Conservation (phyloP, 2,329 filamentous ascomycete species). For the Ploettnerulaceae sp. region DNA sequence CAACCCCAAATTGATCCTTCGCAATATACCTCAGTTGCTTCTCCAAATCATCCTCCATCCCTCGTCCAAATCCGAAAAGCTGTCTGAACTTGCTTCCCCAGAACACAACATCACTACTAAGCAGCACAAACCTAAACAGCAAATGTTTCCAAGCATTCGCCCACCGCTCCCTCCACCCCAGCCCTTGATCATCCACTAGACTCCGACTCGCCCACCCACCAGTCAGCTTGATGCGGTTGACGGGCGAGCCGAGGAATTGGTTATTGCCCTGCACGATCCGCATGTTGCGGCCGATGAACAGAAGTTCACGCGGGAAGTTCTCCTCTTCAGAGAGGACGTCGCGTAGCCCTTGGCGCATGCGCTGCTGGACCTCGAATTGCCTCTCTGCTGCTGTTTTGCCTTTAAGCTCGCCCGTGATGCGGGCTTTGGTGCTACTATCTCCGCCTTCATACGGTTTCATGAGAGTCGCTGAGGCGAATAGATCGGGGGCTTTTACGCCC, state of each 20-base stretch:
- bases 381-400: constrained; percentile 51
- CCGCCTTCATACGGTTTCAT: constrained; percentile 89
- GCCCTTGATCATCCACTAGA: constrained; percentile 67
- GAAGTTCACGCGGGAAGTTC: constrained; percentile 65
- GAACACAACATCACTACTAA: constrained; percentile 75
- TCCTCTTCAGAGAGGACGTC: constrained; percentile 63
- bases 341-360: constrained; percentile 59
- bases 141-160: constrained; percentile 71
- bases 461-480: constrained; percentile 87
- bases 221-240: constrained; percentile 89
- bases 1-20: constrained; percentile 78
- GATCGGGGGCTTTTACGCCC: constrained; percentile 84
- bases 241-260: constrained; percentile 66
- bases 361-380: constrained; percentile 72
- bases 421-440: constrained; percentile 61
- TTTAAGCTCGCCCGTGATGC: constrained; percentile 48
- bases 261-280: constrained; percentile 72
- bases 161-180: constrained; percentile 58
- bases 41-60: constrained; percentile 95
- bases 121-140: constrained; percentile 73
- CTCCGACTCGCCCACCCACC: constrained; percentile 83
- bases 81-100: constrained; percentile 76
- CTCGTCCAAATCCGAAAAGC: constrained; percentile 67
- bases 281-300: constrained; percentile 69
- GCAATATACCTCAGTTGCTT: constrained; percentile 81